phyloP scores from a whole-genome alignment of 1,284 basidiomycete species.

The Apiotrichum siamense region DNA sequence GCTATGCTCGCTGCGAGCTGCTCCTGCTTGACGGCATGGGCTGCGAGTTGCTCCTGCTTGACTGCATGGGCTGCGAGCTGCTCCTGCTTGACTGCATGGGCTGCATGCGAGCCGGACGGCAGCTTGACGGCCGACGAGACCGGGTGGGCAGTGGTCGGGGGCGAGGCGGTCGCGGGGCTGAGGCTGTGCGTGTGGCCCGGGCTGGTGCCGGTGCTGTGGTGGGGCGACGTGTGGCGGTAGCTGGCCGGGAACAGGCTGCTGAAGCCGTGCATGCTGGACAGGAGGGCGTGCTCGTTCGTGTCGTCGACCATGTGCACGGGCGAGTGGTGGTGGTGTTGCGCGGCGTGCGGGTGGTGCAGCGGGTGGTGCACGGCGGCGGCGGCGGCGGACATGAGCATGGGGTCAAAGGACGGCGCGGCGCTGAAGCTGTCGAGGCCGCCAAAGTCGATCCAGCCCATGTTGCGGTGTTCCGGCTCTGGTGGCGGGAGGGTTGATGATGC shows the following conservation, averaged over 20 bases:
- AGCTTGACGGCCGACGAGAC: background rate
- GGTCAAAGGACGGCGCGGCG: background rate
- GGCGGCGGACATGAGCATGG: background rate
- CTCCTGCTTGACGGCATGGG: too few relatives aligned
- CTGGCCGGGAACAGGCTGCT: background rate
- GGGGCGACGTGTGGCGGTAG: background rate
- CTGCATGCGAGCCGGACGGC: background rate
- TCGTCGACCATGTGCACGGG: background rate
- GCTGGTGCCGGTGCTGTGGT: background rate
- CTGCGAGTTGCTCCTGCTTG: background rate
- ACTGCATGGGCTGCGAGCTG: background rate
- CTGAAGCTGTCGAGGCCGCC: background rate
- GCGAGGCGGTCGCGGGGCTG: background rate
- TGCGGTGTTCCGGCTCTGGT: background rate
- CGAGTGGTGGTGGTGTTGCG: background rate
- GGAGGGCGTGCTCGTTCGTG: background rate
- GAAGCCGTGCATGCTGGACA: background rate
- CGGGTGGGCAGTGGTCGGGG: too few relatives aligned
- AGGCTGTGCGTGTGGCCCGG: background rate
- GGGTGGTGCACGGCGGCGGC: background rate
- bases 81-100: background rate
- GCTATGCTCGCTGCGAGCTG: too few relatives aligned
- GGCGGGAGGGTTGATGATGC: background rate
- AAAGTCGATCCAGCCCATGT: conserved; percentile 2
- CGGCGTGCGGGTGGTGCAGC: too few relatives aligned